Evolutionary conservation across 179 eudicot genomes (phyloP), one percentile per base, ranked within the genome.

Genomic region (Silene noctiflora): DNA sequence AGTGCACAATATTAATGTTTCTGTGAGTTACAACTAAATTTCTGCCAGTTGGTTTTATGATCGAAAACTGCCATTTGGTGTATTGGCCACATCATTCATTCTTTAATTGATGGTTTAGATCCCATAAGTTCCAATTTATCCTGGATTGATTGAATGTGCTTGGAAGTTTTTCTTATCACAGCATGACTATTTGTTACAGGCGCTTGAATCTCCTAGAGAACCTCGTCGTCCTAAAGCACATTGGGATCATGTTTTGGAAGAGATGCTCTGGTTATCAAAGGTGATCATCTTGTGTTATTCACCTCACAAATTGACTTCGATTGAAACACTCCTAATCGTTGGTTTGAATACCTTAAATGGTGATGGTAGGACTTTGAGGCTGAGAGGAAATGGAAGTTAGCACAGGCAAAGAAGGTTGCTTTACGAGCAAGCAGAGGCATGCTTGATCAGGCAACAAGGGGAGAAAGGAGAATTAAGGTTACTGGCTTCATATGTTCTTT

Each of bases 261-360:
- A 96, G 92, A 93, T 96, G 99, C 88, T 85, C 75, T 96, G 99
- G 99, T 78, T 96, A 85, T 96, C 99, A 25, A 96, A 96, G 99
- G 99, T 96, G 84, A 72, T 69, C 70, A 44, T 71, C 12, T 67
- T 35, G 4, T 73, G 33, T 21, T 60, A 29, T 55, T 31, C 29
- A 16, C 19, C 74, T 61, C 31, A 69, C 19, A 17, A 46, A 31
- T 67, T 60, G 35, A 19, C 33, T 64, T 48, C 63, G 55, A 29
- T n/a, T 46, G 48, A 39, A 65, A 31, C 22, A 44, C 16, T 75
- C n/a, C 55, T 70, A 44, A 35, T 20, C 21, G n/a, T 67, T 80
- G 46, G 75, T 59, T 21, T 21, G 55, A 56, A 71, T 67, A 71
- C 44, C 72, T 71, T 61, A 27, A 6, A 29, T 53, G 22, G 55